Evolutionary conservation across 169 alveolate species (phyloP).

Genomic region (Eimeria acervulina): DNA sequence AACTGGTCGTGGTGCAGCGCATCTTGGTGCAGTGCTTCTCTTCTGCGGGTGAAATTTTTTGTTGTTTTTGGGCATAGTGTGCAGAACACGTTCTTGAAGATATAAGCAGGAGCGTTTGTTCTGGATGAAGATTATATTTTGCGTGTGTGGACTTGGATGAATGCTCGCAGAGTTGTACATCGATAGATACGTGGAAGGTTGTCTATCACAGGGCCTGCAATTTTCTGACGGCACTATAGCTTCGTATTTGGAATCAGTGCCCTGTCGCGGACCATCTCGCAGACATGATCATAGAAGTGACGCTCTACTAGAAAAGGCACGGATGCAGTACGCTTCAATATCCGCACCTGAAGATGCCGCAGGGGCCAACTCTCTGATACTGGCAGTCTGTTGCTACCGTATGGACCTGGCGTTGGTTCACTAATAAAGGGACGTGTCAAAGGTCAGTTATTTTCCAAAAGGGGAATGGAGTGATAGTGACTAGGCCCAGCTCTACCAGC

Average conservation of each 20-base stretch:
- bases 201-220: not conserved
- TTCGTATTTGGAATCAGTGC: not conserved
- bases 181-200: slow-evolving; percentile 19
- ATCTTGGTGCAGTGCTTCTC: slow-evolving; percentile 56
- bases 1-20: slow-evolving; percentile 78
- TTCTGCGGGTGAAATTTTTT: slow-evolving; percentile 41
- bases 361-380: slow-evolving; percentile 31
- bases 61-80: not conserved
- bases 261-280: not conserved
- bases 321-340: not conserved
- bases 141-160: not conserved
- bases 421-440: slow-evolving; percentile 40
- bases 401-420: slow-evolving; percentile 42
- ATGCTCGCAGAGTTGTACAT: slow-evolving; percentile 35
- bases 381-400: slow-evolving; percentile 54
- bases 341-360: slow-evolving; percentile 1
- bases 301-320: not conserved
- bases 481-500: not conserved
- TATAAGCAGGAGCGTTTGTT: not conserved
- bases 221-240: not conserved
- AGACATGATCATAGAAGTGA: not conserved
- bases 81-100: not conserved
- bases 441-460: not conserved
- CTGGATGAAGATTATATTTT: not conserved
- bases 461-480: not conserved